Percentiles rank a stretch among this genome's conserved stretches.
phyloP scores from a whole-genome alignment of 2,329 filamentous ascomycete genomes.

The Hypoxylon sp. region DNA sequence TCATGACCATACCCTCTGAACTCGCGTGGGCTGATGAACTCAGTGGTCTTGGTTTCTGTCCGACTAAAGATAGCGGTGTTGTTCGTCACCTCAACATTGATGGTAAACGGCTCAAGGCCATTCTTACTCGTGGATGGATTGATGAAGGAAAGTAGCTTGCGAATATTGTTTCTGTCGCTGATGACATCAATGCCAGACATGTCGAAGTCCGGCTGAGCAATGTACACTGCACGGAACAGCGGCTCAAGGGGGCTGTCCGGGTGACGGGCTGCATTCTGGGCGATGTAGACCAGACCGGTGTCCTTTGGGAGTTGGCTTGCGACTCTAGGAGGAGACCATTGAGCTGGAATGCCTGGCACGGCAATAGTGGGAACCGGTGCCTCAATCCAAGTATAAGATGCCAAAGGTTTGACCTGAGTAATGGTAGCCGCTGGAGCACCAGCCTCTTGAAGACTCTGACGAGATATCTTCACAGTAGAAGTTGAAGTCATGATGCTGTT shows the following conservation, averaged over 20 bases:
- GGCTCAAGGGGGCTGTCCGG: conserved; percentile 56
- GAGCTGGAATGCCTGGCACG: conserved; percentile 54
- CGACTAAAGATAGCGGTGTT: conserved; percentile 52
- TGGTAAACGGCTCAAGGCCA: conserved; percentile 50
- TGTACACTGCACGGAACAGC: conserved; percentile 55
- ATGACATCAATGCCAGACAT: conserved; percentile 52
- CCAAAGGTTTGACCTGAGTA: conserved; percentile 51
- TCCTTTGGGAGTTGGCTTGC: conserved; percentile 47
- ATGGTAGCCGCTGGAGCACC: too few relatives aligned
- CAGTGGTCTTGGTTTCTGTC: conserved; percentile 42
- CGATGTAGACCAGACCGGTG: conserved; percentile 53
- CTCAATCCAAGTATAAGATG: conserved; percentile 62
- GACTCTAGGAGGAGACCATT: conserved; percentile 48
- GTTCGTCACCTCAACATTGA: conserved; percentile 51
- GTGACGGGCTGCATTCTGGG: conserved; percentile 56
- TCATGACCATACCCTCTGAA: conserved; percentile 55
- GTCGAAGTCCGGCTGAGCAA: conserved; percentile 51
- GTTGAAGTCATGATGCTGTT: too few relatives aligned
- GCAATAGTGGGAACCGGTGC: conserved; percentile 52
- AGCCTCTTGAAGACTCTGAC: too few relatives aligned
- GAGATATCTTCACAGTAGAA: too few relatives aligned
- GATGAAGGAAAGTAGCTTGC: conserved; percentile 57
- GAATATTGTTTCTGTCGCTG: conserved; percentile 57
- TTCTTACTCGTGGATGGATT: conserved; percentile 40
- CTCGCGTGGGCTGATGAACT: conserved; percentile 46